Evolutionary conservation across 108 stramenopile species (phyloP), one percentile per base, ranked within the genome.

Genomic region (Stephanodiscus triporus): DNA sequence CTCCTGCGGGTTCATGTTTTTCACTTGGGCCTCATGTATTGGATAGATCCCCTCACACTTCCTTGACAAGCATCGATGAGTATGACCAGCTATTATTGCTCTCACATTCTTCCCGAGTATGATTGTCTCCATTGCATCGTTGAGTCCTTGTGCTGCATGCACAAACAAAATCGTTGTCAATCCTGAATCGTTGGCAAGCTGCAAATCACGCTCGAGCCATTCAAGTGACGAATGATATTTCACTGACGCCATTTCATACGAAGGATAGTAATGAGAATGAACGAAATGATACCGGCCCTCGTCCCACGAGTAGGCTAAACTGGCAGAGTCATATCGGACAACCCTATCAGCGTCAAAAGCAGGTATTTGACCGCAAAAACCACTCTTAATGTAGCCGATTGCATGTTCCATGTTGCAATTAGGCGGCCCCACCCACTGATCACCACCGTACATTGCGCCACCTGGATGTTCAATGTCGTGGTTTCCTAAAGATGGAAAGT

Each of bases 201-300:
- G 49, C 58, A 82, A 53, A 78, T 82, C 76, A 27, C 67, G 63
- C 58, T 82, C 76, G 9, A 82, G 57, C 81, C 81, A 82, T 54
- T 67, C 59, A 26, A 82, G 37, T 16, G 81, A 82, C 22, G 76
- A 77, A 20, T 42, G 65, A 36, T 54, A 73, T 6, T 63, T 54
- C 76, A 78, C 65, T 10, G 70, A 66, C 24, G 81, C 81, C 76
- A 77, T 77, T 73, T 82, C 81, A 62, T 78, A 82, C 3, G 56
- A 60, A 19, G 80, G 81, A 68, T 77, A 77, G 72, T 77, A 82
- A 63, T 82, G 81, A 2, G 65, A 60, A 55, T 77, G 76, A 9
- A 82, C 81, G 62, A 82, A 82, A 64, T 82, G 81, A 59, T 73
- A 82, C 37, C 81, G 43, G 9, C 82, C 82, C 49, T 79, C 73